Conservation (phyloP, 1,139 yeast genomes). For the Yamadazyma blattariae region DNA sequence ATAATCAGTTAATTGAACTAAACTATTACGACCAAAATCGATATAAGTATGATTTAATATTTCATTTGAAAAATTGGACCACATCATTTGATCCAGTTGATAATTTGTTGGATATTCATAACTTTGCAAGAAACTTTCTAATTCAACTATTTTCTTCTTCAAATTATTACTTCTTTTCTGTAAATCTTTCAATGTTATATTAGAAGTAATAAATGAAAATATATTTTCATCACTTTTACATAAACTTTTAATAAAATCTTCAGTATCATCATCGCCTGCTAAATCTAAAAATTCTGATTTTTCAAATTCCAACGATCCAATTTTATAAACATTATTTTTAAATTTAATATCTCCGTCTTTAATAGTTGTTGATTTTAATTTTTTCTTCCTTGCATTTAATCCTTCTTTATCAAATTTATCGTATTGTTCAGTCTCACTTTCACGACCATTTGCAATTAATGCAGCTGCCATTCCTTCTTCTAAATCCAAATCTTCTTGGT, state of each 20-base stretch:
- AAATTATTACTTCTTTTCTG: slow-evolving; percentile 45
- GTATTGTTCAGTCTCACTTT: background rate
- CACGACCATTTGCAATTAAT: slow-evolving; percentile 3
- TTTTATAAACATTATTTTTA: slow-evolving; percentile 40
- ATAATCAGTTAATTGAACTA: slow-evolving; percentile 26
- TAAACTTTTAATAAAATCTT: slow-evolving; percentile 50
- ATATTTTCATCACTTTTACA: slow-evolving; percentile 44
- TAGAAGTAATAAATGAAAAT: slow-evolving; percentile 44
- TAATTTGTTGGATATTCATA: slow-evolving; percentile 42
- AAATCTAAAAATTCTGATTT: slow-evolving; percentile 46
- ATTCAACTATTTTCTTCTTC: slow-evolving; percentile 30
- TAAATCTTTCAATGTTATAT: slow-evolving; percentile 45
- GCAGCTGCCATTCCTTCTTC: slow-evolving; percentile 2
- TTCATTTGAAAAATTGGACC: slow-evolving; percentile 35
- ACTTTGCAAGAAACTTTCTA: slow-evolving; percentile 33
- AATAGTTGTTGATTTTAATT: slow-evolving; percentile 6
- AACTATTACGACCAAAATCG: slow-evolving; percentile 31
- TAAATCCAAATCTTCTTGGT: background rate
- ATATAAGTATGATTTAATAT: slow-evolving; percentile 30
- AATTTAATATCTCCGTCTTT: slow-evolving; percentile 14
- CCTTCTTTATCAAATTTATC: slow-evolving; percentile 5
- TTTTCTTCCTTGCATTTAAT: slow-evolving; percentile 2
- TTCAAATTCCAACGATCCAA: slow-evolving; percentile 56
- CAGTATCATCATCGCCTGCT: slow-evolving; percentile 47
- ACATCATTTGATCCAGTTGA: slow-evolving; percentile 23